phyloP scores from a whole-genome alignment of 768 basidiomycete genomes.

The Amylocystis lapponica region DNA sequence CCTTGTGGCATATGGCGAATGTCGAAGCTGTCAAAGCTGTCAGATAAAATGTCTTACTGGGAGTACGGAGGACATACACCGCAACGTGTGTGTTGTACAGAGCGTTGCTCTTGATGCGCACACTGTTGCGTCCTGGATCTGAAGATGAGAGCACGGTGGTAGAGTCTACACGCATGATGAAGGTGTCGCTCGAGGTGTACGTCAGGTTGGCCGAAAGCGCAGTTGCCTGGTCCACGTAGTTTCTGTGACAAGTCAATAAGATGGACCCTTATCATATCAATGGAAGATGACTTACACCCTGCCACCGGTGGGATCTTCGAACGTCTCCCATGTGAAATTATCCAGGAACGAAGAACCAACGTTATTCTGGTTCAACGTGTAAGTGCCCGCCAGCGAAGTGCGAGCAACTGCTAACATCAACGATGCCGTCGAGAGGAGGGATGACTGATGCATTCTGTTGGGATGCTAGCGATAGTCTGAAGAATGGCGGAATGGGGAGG shows the following conservation, averaged over 20 bases:
- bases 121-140: slow-evolving; percentile 54
- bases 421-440: not conserved
- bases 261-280: not conserved
- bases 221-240: slow-evolving; percentile 41
- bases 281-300: slow-evolving; percentile 46
- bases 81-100: slow-evolving; percentile 47
- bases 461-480: too few relatives aligned
- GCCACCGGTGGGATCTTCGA: slow-evolving; percentile 60
- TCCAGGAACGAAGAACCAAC: slow-evolving; percentile 35
- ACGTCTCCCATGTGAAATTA: slow-evolving; percentile 43
- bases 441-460: too few relatives aligned
- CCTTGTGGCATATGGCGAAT: slow-evolving; percentile 51
- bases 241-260: slow-evolving; percentile 18
- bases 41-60: not conserved
- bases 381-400: not conserved
- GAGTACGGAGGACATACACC: slow-evolving; percentile 37
- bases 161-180: slow-evolving; percentile 52
- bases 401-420: too few relatives aligned
- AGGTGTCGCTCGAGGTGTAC: slow-evolving; percentile 44
- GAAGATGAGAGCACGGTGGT: slow-evolving; percentile 39
- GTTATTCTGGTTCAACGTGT: not conserved
- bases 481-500: too few relatives aligned
- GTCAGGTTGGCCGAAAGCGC: slow-evolving; percentile 53
- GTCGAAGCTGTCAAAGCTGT: slow-evolving; percentile 24
- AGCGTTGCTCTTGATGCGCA: slow-evolving; percentile 49